Percentiles rank a stretch among this genome's conserved stretches.
Evolutionary conservation across 768 basidiomycete genomes (phyloP).

Genomic region (Coprinopsis sp.): DNA sequence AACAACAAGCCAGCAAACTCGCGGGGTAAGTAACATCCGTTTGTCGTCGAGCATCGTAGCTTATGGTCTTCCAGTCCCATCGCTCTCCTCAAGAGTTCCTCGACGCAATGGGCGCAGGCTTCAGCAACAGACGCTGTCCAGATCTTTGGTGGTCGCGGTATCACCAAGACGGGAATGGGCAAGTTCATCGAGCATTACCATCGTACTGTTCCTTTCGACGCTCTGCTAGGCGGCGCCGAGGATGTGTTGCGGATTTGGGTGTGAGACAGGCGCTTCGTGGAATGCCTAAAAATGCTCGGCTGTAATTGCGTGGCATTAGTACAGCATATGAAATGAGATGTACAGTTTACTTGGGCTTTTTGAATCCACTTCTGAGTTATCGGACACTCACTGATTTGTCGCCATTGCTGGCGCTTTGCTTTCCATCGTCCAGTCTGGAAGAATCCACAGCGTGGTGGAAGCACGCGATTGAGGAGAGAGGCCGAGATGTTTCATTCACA

Average conservation of each 20-base stretch:
- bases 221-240: slow-evolving; percentile 37
- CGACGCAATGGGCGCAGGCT: slow-evolving; percentile 71
- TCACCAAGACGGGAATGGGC: slow-evolving; percentile 61
- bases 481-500: too few relatives aligned
- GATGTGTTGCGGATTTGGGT: slow-evolving; percentile 71
- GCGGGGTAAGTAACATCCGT: slow-evolving; percentile 50
- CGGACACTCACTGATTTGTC: too few relatives aligned
- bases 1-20: slow-evolving; percentile 68
- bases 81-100: slow-evolving; percentile 74
- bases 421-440: too few relatives aligned
- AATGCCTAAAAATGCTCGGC: slow-evolving; percentile 55
- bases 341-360: too few relatives aligned
- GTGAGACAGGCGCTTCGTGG: slow-evolving; percentile 66
- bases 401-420: too few relatives aligned
- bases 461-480: too few relatives aligned
- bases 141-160: slow-evolving; percentile 82
- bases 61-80: slow-evolving; percentile 48
- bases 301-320: slow-evolving; percentile 1
- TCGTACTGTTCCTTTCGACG: slow-evolving; percentile 47
- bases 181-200: slow-evolving; percentile 29
- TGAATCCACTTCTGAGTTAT: too few relatives aligned
- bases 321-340: too few relatives aligned
- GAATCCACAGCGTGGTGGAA: too few relatives aligned
- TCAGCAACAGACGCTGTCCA: slow-evolving; percentile 74
- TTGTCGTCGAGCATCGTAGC: neutral